Conservation (phyloP, 1,284 basidiomycete species). For the Rhodotorula sp. region DNA sequence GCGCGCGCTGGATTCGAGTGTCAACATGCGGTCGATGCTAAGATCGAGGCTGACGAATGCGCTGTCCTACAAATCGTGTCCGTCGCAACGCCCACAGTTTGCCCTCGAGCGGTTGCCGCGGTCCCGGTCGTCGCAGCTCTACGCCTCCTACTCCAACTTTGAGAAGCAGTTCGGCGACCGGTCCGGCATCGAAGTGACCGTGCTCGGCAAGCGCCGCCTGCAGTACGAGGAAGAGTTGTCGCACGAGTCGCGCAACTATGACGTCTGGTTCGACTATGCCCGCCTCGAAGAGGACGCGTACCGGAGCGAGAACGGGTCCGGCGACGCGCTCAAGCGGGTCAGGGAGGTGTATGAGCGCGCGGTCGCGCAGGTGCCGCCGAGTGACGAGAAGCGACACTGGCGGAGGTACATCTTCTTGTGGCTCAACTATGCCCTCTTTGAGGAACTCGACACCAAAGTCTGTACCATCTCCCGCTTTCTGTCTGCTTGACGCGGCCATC, state of each 20-base stretch:
- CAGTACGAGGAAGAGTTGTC: slow-evolving; percentile 94
- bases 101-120: slow-evolving; percentile 86
- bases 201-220: slow-evolving; percentile 91
- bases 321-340: slow-evolving; percentile 65
- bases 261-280: slow-evolving; percentile 97
- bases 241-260: slow-evolving; percentile 88
- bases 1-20: not conserved
- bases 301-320: slow-evolving; percentile 53
- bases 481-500: not conserved
- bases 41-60: not conserved
- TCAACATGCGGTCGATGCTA: not conserved
- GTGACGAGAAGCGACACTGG: slow-evolving; percentile 85
- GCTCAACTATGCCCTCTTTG: slow-evolving; percentile 86
- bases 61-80: too few relatives aligned
- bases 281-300: slow-evolving; percentile 88
- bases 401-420: slow-evolving; percentile 82
- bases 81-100: slow-evolving; percentile 59
- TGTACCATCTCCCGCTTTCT: slow-evolving; percentile 28
- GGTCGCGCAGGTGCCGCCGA: slow-evolving; percentile 92
- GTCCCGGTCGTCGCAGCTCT: slow-evolving; percentile 80
- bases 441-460: slow-evolving; percentile 91
- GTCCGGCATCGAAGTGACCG: slow-evolving; percentile 84
- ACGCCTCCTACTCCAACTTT: slow-evolving; percentile 91
- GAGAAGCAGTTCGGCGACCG: slow-evolving; percentile 97
- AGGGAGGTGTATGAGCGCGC: slow-evolving; percentile 95